phyloP scores from a whole-genome alignment of 805 yeast genomes.

The Spathaspora gorwiae region DNA sequence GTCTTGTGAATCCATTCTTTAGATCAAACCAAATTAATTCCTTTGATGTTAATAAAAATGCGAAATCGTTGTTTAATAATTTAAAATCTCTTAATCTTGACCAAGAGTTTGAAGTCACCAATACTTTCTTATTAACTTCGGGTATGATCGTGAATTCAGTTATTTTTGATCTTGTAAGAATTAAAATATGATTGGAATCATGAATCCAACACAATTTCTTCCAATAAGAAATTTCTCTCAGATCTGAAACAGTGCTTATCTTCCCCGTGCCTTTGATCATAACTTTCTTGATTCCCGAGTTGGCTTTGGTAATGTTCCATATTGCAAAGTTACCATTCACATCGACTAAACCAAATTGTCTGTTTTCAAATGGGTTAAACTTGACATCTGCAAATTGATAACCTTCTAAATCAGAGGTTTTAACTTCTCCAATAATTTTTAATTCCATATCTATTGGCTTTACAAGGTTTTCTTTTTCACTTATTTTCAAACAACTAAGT shows the following conservation, averaged over 20 bases:
- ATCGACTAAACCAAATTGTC: constrained; percentile 44
- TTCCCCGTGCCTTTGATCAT: background rate
- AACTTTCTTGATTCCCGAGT: background rate
- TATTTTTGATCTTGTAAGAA: constrained; percentile 35
- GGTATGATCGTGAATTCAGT: constrained; percentile 23
- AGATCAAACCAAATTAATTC: constrained; percentile 54
- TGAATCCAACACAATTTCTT: constrained; percentile 47
- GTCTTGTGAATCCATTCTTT: constrained; percentile 34
- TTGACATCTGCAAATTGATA: constrained; percentile 42
- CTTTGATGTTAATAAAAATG: constrained; percentile 59
- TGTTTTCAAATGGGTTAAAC: constrained; percentile 39
- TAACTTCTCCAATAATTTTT: constrained; percentile 14
- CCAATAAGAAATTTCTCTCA: constrained; percentile 53
- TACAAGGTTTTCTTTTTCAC: background rate
- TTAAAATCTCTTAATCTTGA: constrained; percentile 45
- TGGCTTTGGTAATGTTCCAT: constrained; percentile 19
- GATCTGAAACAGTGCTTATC: constrained; percentile 19
- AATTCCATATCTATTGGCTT: constrained; percentile 3
- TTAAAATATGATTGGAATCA: constrained; percentile 20
- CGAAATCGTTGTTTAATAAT: constrained; percentile 18
- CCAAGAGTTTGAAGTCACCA: constrained; percentile 52
- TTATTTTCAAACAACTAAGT: constrained; percentile 18
- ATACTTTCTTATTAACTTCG: constrained; percentile 14
- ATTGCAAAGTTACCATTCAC: constrained; percentile 49
- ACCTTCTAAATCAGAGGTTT: constrained; percentile 19